Evolutionary conservation across 169 alveolate genomes (phyloP).

Genomic region (Ichthyophthirius multifiliis): DNA sequence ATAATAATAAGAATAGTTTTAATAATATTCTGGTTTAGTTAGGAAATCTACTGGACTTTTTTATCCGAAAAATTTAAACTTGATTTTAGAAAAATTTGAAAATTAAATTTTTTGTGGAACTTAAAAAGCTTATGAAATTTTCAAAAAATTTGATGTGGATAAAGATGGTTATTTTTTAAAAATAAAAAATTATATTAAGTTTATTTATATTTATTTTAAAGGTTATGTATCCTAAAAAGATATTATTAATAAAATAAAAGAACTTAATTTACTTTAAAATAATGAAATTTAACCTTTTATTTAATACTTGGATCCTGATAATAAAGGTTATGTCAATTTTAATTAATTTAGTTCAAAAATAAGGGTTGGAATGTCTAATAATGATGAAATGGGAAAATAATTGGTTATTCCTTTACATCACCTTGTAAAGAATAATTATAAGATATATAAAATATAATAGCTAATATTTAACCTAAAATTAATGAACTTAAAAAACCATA

Average conservation of each 20-base stretch:
- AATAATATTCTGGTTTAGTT: neutral
- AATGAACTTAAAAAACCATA: neutral
- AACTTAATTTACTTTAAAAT: neutral
- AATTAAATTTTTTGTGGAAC: constrained; percentile 27
- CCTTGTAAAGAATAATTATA: neutral
- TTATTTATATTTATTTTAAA: neutral
- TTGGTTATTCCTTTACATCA: neutral
- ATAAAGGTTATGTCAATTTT: neutral
- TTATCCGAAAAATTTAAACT: neutral
- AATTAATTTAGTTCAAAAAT: neutral
- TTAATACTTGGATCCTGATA: neutral
- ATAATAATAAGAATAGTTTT: neutral
- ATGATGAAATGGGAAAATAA: neutral
- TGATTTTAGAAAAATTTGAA: constrained; percentile 18
- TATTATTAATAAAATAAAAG: neutral
- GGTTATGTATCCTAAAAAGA: constrained; percentile 14
- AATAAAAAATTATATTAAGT: neutral
- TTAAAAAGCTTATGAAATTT: constrained; percentile 12
- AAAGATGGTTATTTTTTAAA: constrained; percentile 20
- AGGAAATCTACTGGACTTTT: neutral
- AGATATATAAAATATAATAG: neutral
- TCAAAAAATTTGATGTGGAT: constrained; percentile 36
- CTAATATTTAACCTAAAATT: neutral
- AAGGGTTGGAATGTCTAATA: neutral
- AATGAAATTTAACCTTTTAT: constrained; percentile 1